A percentile compares a stretch with the other conserved stretches of the same genome.
phyloP scores from a whole-genome alignment of 805 yeast species.

The Candida hungchunana region DNA sequence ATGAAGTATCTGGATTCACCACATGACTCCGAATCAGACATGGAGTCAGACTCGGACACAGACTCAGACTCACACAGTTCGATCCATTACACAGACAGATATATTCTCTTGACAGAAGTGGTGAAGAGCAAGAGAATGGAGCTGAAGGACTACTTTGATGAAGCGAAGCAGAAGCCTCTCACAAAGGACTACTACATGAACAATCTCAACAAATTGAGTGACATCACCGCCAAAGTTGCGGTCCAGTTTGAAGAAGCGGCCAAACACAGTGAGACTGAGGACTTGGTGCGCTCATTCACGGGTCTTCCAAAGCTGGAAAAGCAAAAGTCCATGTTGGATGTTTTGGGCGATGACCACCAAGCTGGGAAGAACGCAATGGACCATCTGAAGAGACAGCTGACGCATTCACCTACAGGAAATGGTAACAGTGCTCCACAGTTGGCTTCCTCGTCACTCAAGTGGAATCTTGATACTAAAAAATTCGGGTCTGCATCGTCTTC shows the following conservation, averaged over 20 bases:
- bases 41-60: conserved; percentile 4
- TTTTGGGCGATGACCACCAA: conserved; percentile 8
- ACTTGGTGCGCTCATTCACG: conserved; percentile 38
- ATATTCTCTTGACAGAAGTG: conserved; percentile 3
- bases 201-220: conserved; percentile 22
- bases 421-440: too few species aligned
- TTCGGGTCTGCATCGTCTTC: neutral
- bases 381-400: conserved; percentile 6
- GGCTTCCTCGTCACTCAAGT: conserved; percentile 1
- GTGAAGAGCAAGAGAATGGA: conserved; percentile 7
- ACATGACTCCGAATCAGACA: neutral
- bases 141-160: conserved; percentile 3
- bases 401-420: conserved; percentile 1
- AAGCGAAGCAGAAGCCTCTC: neutral
- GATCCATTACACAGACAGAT: neutral
- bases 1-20: too few species aligned
- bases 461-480: neutral
- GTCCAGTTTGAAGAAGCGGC: conserved; percentile 30
- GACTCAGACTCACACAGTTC: conserved; percentile 4
- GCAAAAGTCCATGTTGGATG: conserved; percentile 26
- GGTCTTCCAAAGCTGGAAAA: conserved; percentile 29
- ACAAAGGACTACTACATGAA: conserved; percentile 5
- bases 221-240: conserved; percentile 20
- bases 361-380: neutral
- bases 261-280: conserved; percentile 31